Base-by-base conservation (phyloP, 768 basidiomycete genomes). In the Cystofilobasidium bisporidii region DNA sequence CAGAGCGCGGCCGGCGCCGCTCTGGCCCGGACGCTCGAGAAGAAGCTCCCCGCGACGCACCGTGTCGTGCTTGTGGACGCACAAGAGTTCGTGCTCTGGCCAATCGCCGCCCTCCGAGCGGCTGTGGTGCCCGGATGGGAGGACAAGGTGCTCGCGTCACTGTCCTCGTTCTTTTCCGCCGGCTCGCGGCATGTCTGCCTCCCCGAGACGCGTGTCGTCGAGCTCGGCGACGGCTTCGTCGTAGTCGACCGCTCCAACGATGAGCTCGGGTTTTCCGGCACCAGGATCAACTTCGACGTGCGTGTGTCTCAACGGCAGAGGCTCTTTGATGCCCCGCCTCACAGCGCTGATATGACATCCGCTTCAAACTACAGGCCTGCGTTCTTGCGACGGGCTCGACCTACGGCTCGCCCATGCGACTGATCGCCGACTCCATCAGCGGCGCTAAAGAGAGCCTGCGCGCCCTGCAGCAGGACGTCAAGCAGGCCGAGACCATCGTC, bases 401-500 rank as follows among this genome's bases (percentile, higher is more conserved):
- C 0, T 68, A 68, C 61, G 40, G 22, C 38, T 62, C 60, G 17
- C 67, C 67, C 1, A 62, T 62, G 61, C 26, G 61, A 0, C 33
- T 60, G 1, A 18, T 43, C 18, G 50, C 55, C 32, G n/a, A 28
- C 11, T 30, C 50, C 15, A 36, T 41, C 36, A 55, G 4, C 3
- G 53, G 41, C 12, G 59, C 32, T 12, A 63, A 61, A 24, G 47
- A 63, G 41, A 41, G 15, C 32, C 53, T 68, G 38, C 36, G 48
- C 36, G 28, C 32, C 0, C 18, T 48, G 17, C 67, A 68, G 30
- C 0, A 38, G n/a, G 40, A 56, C 30, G 56, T 61, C 66, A 33
- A 20, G 11, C 20, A 59, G 5, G 47, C 58, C 26, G 22, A 53
- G 17, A 71, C 72, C 69, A 74, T 79, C 18, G 61, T 78, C 20